Evolutionary conservation across 1,284 basidiomycete species (phyloP).

Genomic region (Marasmius sp.): DNA sequence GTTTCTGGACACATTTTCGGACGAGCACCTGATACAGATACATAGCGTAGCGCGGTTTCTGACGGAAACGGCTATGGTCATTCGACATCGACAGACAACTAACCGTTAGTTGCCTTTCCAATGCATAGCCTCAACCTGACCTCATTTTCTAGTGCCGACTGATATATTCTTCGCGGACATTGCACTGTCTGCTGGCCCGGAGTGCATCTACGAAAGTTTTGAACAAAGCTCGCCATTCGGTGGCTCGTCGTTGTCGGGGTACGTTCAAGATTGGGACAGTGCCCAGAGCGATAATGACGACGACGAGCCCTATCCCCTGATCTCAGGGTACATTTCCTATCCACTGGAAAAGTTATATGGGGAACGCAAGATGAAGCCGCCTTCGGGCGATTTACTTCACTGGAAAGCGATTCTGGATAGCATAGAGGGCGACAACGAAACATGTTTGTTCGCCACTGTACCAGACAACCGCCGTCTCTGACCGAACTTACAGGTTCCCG

Average conservation of each 20-base stretch:
- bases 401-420: conserved; percentile 29
- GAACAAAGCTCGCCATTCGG: neutral
- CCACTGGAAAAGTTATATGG: conserved; percentile 22
- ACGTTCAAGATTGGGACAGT: neutral
- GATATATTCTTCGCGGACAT: neutral
- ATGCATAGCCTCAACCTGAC: neutral
- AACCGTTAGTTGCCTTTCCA: neutral
- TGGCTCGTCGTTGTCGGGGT: neutral
- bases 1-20: conserved; percentile 22
- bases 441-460: conserved; percentile 21
- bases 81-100: conserved; percentile 10
- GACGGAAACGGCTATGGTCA: conserved; percentile 13
- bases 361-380: conserved; percentile 22
- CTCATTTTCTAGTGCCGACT: neutral
- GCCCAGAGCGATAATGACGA: neutral
- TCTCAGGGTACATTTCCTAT: conserved; percentile 18
- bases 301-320: neutral
- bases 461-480: neutral
- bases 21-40: conserved; percentile 27
- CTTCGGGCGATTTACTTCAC: conserved; percentile 16
- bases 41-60: conserved; percentile 26
- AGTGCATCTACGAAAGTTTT: neutral
- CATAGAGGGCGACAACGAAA: conserved; percentile 22
- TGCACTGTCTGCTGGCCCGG: neutral
- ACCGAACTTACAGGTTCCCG: neutral